Percentiles rank a stretch among this genome's conserved stretches.
Conservation (phyloP, 257 asterid genomes). For the Mentha longifolia region DNA sequence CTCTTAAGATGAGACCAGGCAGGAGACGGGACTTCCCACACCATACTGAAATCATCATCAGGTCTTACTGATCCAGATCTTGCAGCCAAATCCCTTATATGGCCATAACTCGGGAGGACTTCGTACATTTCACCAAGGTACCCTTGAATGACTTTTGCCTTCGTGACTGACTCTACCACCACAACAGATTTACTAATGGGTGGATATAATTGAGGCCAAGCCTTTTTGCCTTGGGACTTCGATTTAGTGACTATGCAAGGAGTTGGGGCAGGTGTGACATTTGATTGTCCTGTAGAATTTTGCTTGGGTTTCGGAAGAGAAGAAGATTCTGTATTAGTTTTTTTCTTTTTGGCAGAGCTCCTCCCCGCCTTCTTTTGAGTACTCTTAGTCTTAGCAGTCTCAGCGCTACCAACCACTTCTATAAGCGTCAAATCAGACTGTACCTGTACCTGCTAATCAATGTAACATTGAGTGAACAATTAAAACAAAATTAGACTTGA, state of each 20-base stretch:
- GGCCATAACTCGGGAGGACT: constrained; percentile 94
- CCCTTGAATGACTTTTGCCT: constrained; percentile 93
- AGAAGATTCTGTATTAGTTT: constrained; percentile 41
- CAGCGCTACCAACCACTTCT: constrained; percentile 43
- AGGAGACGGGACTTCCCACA: constrained; percentile 96
- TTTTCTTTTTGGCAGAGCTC: constrained; percentile 44
- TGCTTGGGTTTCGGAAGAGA: constrained; percentile 27
- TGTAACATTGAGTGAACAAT: constrained; percentile 30
- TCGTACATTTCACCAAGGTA: constrained; percentile 95
- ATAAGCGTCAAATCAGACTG: constrained; percentile 46
- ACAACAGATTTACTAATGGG: constrained; percentile 72
- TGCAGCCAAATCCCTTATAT: constrained; percentile 95
- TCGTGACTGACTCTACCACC: constrained; percentile 86
- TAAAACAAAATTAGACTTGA: constrained; percentile 27
- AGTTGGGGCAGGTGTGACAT: constrained; percentile 14
- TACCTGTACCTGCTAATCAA: constrained; percentile 42
- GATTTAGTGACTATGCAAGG: constrained; percentile 36
- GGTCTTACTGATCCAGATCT: constrained; percentile 97
- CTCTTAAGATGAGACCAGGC: constrained; percentile 97
- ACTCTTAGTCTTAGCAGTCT: constrained; percentile 44
- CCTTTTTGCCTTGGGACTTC: constrained; percentile 40
- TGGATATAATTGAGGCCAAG: constrained; percentile 73
- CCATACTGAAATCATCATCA: constrained; percentile 94
- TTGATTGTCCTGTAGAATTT: too few relatives aligned
- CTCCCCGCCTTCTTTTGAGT: constrained; percentile 39